Percentiles rank a stretch among this genome's conserved stretches.
phyloP scores from a whole-genome alignment of 108 stramenopile species.

The Skeletonema marinoi region DNA sequence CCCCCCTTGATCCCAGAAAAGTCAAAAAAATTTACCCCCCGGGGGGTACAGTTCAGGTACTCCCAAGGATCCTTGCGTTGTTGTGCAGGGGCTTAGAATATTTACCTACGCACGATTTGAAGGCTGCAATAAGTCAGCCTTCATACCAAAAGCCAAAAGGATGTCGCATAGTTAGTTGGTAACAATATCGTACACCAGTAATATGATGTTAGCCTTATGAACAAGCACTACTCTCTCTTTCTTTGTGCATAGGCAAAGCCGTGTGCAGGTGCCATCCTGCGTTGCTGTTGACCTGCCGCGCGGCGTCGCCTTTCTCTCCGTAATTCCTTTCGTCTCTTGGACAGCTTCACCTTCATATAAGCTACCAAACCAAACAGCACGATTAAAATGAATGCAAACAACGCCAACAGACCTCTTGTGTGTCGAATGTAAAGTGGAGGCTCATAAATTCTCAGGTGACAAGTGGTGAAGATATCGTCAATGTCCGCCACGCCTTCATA shows the following conservation, averaged over 20 bases:
- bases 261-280: not conserved
- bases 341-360: not conserved
- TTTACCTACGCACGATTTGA: too few species aligned
- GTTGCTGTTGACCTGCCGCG: not conserved
- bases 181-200: too few species aligned
- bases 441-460: constrained; percentile 78
- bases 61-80: too few species aligned
- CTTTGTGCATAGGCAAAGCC: not conserved
- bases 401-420: constrained; percentile 17
- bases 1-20: too few species aligned
- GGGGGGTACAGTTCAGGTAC: too few species aligned
- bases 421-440: constrained; percentile 62
- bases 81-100: too few species aligned
- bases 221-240: not conserved
- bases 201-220: too few species aligned
- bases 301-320: not conserved
- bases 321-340: not conserved
- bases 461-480: constrained; percentile 70
- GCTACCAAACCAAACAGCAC: not conserved
- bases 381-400: not conserved
- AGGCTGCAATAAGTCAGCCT: too few species aligned
- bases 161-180: too few species aligned
- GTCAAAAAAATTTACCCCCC: too few species aligned
- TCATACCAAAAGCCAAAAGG: too few species aligned
- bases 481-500: constrained; percentile 74